Evolutionary conservation across 2,329 filamentous ascomycete genomes (phyloP), one percentile per base, ranked within the genome.

Genomic region (Zymoseptoria crescenta): DNA sequence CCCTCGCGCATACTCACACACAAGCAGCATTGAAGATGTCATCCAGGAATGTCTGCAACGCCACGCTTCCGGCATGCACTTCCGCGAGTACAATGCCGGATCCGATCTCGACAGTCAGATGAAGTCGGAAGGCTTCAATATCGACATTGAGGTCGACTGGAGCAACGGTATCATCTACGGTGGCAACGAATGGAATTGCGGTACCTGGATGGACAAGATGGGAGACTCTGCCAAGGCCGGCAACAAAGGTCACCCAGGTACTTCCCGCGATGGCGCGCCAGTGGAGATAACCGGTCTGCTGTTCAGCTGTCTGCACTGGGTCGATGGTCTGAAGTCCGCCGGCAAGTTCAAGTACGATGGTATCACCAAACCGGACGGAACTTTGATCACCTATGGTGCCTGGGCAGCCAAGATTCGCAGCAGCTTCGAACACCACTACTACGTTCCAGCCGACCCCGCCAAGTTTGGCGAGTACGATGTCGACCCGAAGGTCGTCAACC

Each of bases 181-280:
- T 58, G 94, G 95, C 35, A 97, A 90, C 70, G 92, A 96, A 71
- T 82, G 79, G 75, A 99, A 99, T 74, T 99, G 95, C 68, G 94
- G 94, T 56, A 99, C 94, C 1, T 99, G 94, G 94, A 96, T 96
- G 91, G 94, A 99, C 80, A 99, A 99, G 82, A 99, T 99, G 94
- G 94, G 94, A n/a, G 94, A 99, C 74, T 96, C 91, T 63, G 85
- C 89, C 64, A 89, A 87, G 62, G 94, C 95, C 16, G 87, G 88
- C 59, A 96, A 87, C 70, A 97, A 96, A 77, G 95, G 94, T 54
- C 80, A 96, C 20, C 95, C 94, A 0, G 94, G 92, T 8, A 99
- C 94, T n/a, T 94, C 94, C 52, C 88, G 95, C 68, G 95, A 99
- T 72, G 94, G 94, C 29, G 91, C 94, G 49, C 91, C 94, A 20